Evolutionary conservation across 139 green algal species (phyloP).

Genomic region (Haematococcus sp.): DNA sequence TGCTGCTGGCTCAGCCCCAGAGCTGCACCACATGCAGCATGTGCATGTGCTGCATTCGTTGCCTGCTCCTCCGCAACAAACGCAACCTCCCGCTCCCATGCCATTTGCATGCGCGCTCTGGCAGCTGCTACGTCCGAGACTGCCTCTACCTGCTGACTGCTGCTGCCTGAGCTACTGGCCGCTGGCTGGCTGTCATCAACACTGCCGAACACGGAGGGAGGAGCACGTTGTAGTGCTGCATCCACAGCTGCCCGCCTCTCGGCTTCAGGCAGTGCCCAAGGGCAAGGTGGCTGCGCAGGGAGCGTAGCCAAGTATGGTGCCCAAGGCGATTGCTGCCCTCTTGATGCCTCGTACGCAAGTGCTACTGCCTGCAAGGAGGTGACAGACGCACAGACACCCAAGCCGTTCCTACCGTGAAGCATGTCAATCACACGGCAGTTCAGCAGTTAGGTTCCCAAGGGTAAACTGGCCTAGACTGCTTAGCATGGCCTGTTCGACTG

Average conservation of each 20-base stretch:
- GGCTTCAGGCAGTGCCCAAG: neutral
- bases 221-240: neutral
- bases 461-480: neutral
- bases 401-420: too few species aligned
- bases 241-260: neutral
- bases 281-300: neutral
- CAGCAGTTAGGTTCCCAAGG: neutral
- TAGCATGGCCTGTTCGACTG: neutral
- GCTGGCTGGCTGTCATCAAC: neutral
- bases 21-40: neutral
- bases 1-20: conserved; percentile 2
- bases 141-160: neutral
- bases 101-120: too few species aligned
- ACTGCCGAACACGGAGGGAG: neutral
- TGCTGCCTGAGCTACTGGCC: neutral
- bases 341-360: neutral
- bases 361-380: neutral
- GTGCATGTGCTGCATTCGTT: neutral
- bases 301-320: neutral
- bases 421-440: neutral
- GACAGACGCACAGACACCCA: too few species aligned
- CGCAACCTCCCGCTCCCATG: too few species aligned
- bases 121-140: too few species aligned
- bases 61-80: too few species aligned
- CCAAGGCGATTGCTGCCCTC: neutral